Evolutionary conservation across 768 basidiomycete genomes (phyloP).

Genomic region (Dioszegia hungarica): DNA sequence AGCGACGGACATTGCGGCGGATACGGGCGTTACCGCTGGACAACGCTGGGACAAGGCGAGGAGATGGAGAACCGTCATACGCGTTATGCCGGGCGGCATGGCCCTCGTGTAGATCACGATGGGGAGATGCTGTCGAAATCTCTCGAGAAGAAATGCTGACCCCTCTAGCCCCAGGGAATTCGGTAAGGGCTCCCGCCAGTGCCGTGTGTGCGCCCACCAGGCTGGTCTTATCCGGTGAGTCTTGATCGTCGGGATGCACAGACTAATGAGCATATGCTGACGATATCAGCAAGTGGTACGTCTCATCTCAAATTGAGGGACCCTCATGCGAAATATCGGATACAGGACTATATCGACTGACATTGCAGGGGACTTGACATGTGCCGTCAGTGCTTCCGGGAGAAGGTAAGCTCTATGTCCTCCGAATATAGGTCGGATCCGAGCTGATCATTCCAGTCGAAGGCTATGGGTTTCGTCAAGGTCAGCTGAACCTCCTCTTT

Average conservation of each 20-base stretch:
- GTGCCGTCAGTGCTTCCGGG: slow-evolving; percentile 97
- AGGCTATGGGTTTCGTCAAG: slow-evolving; percentile 91
- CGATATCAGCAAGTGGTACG: slow-evolving; percentile 32
- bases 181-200: slow-evolving; percentile 93
- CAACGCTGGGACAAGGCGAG: no score
- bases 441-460: slow-evolving; percentile 48
- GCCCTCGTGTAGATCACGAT: no score
- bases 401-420: slow-evolving; percentile 56
- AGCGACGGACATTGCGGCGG: no score
- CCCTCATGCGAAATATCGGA: no score
- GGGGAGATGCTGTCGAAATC: no score
- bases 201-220: slow-evolving; percentile 94
- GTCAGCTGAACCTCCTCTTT: slow-evolving; percentile 50
- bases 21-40: no score
- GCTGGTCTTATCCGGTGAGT: slow-evolving; percentile 95
- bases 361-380: slow-evolving; percentile 76
- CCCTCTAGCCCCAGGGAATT: slow-evolving; percentile 67
- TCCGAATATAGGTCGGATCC: no score
- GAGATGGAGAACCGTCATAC: no score
- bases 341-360: not conserved
- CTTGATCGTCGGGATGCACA: not conserved
- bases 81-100: no score
- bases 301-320: not conserved
- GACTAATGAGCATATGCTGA: slow-evolving; percentile 20
- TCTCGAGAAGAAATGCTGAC: no score